These are phyloP conservation scores for Trametes cubensis DNA, from an alignment of 768 basidiomycete genomes.

Conservation along the genomic window DNA sequence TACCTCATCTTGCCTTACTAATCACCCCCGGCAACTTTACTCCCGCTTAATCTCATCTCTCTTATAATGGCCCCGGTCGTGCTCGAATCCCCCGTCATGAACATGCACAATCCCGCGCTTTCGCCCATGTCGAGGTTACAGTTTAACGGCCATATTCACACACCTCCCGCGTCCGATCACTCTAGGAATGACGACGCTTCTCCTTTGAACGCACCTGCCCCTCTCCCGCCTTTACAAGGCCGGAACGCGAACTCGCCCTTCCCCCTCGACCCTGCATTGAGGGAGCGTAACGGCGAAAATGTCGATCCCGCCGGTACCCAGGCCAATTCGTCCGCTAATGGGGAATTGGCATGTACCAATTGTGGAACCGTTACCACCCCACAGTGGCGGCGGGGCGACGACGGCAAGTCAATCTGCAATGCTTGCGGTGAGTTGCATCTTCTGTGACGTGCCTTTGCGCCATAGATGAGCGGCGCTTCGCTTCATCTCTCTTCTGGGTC, in stretches of 20 bases:
- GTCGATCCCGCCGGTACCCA: conserved; percentile 29
- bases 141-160: conserved; percentile 42
- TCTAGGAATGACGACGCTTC: conserved; percentile 31
- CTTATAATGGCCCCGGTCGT: conserved; percentile 57
- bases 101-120: conserved; percentile 49
- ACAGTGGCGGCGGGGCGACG: conserved; percentile 80
- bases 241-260: conserved; percentile 38
- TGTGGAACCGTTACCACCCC: conserved; percentile 81
- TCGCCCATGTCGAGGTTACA: conserved; percentile 48
- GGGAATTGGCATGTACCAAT: conserved; percentile 54
- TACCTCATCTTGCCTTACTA: conserved; percentile 17
- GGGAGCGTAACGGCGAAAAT: conserved; percentile 29
- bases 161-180: conserved; percentile 34
- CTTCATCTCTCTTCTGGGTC: conserved; percentile 23
- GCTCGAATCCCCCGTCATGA: conserved; percentile 55
- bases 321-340: conserved; percentile 17
- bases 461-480: neutral
- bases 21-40: conserved; percentile 18
- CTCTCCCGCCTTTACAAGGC: conserved; percentile 36
- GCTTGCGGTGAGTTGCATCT: conserved; percentile 75
- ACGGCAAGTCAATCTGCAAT: conserved; percentile 86
- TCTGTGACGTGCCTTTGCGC: conserved; percentile 28
- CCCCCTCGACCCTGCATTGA: conserved; percentile 30
- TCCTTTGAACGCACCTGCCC: conserved; percentile 27
- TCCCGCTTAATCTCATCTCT: conserved; percentile 18